A percentile compares a stretch with the other conserved stretches of the same genome.
Evolutionary conservation across 2,329 filamentous ascomycete species (phyloP).

Genomic region (Coleophoma crateriformis): DNA sequence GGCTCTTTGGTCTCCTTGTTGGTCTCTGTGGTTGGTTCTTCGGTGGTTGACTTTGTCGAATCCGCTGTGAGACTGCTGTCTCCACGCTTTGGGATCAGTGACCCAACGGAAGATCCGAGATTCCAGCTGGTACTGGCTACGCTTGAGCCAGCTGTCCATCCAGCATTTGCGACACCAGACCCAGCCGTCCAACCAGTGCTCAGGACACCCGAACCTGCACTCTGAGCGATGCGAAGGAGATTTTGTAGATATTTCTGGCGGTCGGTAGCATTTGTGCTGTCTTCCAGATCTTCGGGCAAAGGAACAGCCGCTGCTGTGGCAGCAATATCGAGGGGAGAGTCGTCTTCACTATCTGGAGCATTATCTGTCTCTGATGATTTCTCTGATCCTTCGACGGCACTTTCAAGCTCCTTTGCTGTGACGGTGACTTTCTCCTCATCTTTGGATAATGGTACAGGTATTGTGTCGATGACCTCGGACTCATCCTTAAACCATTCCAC

Average conservation of each 20-base stretch:
- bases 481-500: constrained; percentile 47
- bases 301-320: constrained; percentile 45
- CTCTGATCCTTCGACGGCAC: background rate
- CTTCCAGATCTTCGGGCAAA: constrained; percentile 35
- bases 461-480: background rate
- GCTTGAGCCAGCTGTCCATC: background rate
- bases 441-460: background rate
- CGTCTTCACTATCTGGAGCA: constrained; percentile 57
- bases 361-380: background rate
- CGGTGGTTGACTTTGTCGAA: background rate
- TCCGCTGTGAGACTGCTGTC: background rate
- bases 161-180: background rate
- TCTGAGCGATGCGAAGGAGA: background rate
- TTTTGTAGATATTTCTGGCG: constrained; percentile 21
- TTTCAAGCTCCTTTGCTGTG: background rate
- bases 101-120: background rate
- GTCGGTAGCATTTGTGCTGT: constrained; percentile 18
- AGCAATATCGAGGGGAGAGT: constrained; percentile 46
- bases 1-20: background rate
- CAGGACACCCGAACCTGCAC: background rate
- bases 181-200: background rate
- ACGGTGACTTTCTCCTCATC: background rate
- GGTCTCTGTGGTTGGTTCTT: constrained; percentile 4
- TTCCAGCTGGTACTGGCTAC: no score
- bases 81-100: background rate